Conservation (phyloP, 495 filamentous ascomycete species). For the Penicillium daleae region DNA sequence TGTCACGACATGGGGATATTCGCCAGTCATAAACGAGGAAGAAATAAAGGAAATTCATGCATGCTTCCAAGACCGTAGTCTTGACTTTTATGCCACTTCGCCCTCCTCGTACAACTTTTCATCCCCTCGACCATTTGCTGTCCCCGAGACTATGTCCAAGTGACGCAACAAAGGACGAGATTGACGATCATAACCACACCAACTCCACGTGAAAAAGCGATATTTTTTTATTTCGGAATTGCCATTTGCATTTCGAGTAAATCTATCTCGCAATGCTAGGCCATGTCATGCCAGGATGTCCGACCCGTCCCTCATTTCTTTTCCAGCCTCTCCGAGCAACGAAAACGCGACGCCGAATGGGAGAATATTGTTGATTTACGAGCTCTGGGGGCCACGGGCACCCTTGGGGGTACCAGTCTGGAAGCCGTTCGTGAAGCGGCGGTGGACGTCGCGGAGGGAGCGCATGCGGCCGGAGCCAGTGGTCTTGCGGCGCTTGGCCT, state of each 20-base stretch:
- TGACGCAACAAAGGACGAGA: constrained; percentile 4
- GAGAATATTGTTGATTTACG: constrained; percentile 43
- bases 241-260: constrained; percentile 43
- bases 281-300: constrained; percentile 47
- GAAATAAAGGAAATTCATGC: constrained; percentile 51
- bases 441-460: constrained; percentile 85
- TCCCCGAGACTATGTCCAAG: constrained; percentile 8
- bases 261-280: constrained; percentile 48
- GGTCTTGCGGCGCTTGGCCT: constrained; percentile 99
- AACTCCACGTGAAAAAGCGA: constrained; percentile 47
- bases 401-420: constrained; percentile 86
- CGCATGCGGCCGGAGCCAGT: constrained; percentile 93
- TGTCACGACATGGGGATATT: constrained; percentile 50
- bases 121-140: constrained; percentile 31
- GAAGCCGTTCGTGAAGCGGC: constrained; percentile 96
- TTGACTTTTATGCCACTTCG: constrained; percentile 37
- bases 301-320: constrained; percentile 36
- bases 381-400: constrained; percentile 65
- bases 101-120: constrained; percentile 20
- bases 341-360: constrained; percentile 49
- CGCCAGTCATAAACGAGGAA: constrained; percentile 49
- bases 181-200: constrained; percentile 40
- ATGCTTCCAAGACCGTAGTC: constrained; percentile 33
- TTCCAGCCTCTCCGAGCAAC: constrained; percentile 50
- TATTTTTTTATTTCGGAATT: constrained; percentile 41